Evolutionary conservation across 2,329 filamentous ascomycete genomes (phyloP), one percentile per base, ranked within the genome.

Genomic region (Cryphonectria japonica): DNA sequence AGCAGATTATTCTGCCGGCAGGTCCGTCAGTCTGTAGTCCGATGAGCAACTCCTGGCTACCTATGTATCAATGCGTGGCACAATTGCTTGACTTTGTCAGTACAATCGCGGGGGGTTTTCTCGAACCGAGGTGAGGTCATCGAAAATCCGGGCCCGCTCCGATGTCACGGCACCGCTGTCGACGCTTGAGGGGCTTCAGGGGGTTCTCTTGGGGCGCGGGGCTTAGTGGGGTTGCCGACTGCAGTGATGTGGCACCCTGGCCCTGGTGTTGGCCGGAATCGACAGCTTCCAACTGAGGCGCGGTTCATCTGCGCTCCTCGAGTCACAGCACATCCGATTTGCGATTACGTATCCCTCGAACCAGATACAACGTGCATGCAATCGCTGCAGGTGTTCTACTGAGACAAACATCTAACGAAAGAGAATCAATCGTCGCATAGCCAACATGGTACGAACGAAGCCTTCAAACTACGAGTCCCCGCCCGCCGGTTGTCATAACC

Each of bases 381-480:
- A 39, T 39, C 34, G 16, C 22, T 37, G 34, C 59, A 32, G 59
- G 7, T 39, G n/a, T 14, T 34, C 26, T 13, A 37, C 59, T 9
- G 22, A 39, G 19, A 39, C 16, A n/a, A 11, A 61, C 22, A 32
- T n/a, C 16, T 7, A 61, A 39, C 32, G 1, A 34, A 22, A 26
- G 19, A 39, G 6, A 54, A 26, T 19, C 5, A 32, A 26, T 57
- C 3, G 52, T 59, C 54, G 29, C 16, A n/a, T 43, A 68, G 61
- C 66, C 34, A 71, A 26, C 32, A 72, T 72, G 71, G 71, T 72
- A 72, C 43, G 68, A 29, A 72, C 43, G 54, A 29, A 34, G 19
- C 39, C n/a, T 19, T 41, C 26, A 37, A 22, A 34, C 16, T 32
- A 39, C 22, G 11, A 50, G 6, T 22, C 16, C 59, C 32, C 63